Base-by-base conservation (phyloP, 192 early-diverging fungal genomes). In the Borealophlyctis nickersoniae region DNA sequence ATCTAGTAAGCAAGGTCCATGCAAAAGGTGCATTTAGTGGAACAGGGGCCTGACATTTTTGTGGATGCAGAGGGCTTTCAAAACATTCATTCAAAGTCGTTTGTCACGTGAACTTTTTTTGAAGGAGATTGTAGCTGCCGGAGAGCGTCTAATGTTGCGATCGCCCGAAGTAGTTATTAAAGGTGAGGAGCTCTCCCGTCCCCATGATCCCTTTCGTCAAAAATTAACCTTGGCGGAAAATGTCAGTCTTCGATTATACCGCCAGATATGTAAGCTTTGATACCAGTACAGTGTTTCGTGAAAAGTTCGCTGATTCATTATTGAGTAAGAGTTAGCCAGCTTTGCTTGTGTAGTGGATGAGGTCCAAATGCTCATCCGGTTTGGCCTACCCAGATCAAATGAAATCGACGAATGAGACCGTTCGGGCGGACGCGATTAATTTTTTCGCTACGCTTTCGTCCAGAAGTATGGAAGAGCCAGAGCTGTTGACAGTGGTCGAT, bases 161-260 rank as follows among this genome's bases (percentile, higher is more conserved):
- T 89, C 94, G 11, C 94, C 94, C 16, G 94, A 94, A 60, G 79
- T 87, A 52, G 85, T 88, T 32, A 77, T 93, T 48, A 75, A 73
- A 69, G 67, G 85, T 85, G 73, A 45, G 50, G 36, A 51, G n/a
- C n/a, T n/a, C n/a, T n/a, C n/a, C n/a, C n/a, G n/a, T n/a, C n/a
- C n/a, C n/a, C n/a, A n/a, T n/a, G n/a, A n/a, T n/a, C n/a, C n/a
- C n/a, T n/a, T n/a, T n/a, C n/a, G n/a, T n/a, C n/a, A n/a, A n/a
- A 32, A 39, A 53, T 52, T 30, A 34, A 29, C 71, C n/a, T 36
- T 69, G 49, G 29, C 32, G 60, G 31, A n/a, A n/a, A n/a, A n/a
- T 60, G 58, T 27, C 66, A 81, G 87, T 79, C 35, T 72, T 87
- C 35, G 76, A 76, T 30, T 61, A 65, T 45, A 77, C 84, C 31